phyloP scores from a whole-genome alignment of 352 stramenopile genomes.

The Phytophthora citrophthora region DNA sequence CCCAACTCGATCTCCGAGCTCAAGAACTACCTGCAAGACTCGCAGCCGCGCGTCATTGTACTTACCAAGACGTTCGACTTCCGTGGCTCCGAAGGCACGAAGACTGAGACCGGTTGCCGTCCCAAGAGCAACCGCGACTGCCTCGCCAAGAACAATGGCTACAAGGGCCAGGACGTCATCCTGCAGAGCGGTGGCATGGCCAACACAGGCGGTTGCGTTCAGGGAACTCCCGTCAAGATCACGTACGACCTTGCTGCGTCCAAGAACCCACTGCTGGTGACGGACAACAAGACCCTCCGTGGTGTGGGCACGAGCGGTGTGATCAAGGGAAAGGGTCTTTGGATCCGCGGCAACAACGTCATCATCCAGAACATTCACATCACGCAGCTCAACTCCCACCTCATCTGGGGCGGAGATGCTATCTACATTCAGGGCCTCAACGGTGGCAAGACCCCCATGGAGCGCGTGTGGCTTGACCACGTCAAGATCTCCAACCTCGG shows the following conservation, averaged over 20 bases:
- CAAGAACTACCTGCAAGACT: constrained; percentile 51
- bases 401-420: constrained; percentile 19
- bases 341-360: constrained; percentile 45
- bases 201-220: constrained; percentile 55
- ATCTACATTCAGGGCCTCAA: constrained; percentile 36
- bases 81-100: constrained; percentile 51
- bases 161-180: constrained; percentile 63
- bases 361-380: constrained; percentile 49
- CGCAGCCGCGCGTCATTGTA: constrained; percentile 54
- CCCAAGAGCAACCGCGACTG: constrained; percentile 51
- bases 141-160: constrained; percentile 61
- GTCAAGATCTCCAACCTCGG: constrained; percentile 45
- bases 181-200: constrained; percentile 53
- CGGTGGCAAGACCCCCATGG: constrained; percentile 14
- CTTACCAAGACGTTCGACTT: constrained; percentile 63
- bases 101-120: constrained; percentile 53
- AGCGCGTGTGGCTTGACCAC: constrained; percentile 60
- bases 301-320: constrained; percentile 45
- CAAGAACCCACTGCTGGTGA: constrained; percentile 40
- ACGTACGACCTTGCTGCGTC: constrained; percentile 33
- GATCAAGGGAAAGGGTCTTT: constrained; percentile 54
- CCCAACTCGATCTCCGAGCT: constrained; percentile 48
- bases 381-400: constrained; percentile 4
- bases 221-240: constrained; percentile 44
- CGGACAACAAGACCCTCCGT: constrained; percentile 54